Conservation (phyloP, 2,329 filamentous ascomycete genomes). For the Apiospora hydei region DNA sequence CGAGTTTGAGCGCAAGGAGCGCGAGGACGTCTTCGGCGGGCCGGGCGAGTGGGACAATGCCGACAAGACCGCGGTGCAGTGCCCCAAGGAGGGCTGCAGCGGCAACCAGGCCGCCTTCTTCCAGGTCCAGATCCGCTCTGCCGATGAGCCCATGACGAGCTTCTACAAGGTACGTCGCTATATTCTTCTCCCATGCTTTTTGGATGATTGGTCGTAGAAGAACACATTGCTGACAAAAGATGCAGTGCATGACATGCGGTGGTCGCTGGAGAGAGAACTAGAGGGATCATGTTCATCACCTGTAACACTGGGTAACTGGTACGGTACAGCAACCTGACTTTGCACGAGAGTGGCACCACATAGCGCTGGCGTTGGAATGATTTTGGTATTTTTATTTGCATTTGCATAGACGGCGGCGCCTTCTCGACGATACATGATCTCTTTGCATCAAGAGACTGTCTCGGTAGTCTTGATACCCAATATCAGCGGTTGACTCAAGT, state of each 20-base stretch:
- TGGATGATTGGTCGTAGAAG: slow-evolving; percentile 11
- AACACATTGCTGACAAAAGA: slow-evolving; percentile 37
- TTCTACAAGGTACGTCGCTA: slow-evolving; percentile 77
- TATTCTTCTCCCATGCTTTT: no score
- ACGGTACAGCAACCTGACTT: neutral
- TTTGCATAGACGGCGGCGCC: slow-evolving; percentile 29
- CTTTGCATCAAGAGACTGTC: neutral
- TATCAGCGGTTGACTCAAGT: neutral
- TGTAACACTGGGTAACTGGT: neutral
- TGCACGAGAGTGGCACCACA: neutral
- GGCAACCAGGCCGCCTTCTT: slow-evolving; percentile 90
- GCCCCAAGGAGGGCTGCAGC: slow-evolving; percentile 80
- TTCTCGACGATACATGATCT: slow-evolving; percentile 33
- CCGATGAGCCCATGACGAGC: slow-evolving; percentile 97
- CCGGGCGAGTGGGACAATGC: slow-evolving; percentile 90
- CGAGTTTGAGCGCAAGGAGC: slow-evolving; percentile 85
- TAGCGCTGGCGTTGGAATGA: slow-evolving; percentile 26
- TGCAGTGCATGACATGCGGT: slow-evolving; percentile 69
- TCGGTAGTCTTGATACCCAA: slow-evolving; percentile 9
- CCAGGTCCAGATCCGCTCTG: slow-evolving; percentile 96
- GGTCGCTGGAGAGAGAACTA: slow-evolving; percentile 73
- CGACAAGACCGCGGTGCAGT: slow-evolving; percentile 83
- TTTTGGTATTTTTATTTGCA: slow-evolving; percentile 24
- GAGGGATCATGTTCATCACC: slow-evolving; percentile 17
- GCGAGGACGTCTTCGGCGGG: slow-evolving; percentile 89